Evolutionary conservation across 2,329 filamentous ascomycete species (phyloP), one percentile per base, ranked within the genome.

Genomic region (Aspergillus ibericus): DNA sequence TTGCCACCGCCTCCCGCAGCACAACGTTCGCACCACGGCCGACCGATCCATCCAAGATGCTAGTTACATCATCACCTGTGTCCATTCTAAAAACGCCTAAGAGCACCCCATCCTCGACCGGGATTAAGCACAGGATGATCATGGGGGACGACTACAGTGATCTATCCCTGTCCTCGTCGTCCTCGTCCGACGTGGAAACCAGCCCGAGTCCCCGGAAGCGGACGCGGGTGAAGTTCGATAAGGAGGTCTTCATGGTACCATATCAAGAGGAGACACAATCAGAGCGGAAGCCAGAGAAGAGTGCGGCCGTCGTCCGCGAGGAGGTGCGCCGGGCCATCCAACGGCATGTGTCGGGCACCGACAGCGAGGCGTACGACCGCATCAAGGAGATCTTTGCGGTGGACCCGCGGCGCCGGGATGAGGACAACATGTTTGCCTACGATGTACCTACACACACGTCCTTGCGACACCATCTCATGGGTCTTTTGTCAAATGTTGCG

Each of bases 291-390:
- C 75, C 73, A 58, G 81, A 83, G 62, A 86, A 85, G 74, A 82
- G 80, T 58, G 72, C 79, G 57, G 81, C 83, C 48, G 77, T 88
- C 49, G 80, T 88, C 54, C 82, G 82, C 54, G 85, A 88, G 69
- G 85, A 88, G 69, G 84, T 88, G 20, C 80, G 82, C 62, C 77
- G 83, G 60, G 85, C 82, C 57, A 78, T 86, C 46, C 80, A 84
- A 66, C 78, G 79, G 67, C 82, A 83, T 68, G 67, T 77, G 53
- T 76, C 79, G 5, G 71, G 74, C 20, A 79, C 80, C 58, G 83
- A 87, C 63, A 83, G 82, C 66, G 77, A 80, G 50, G 79, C 75
- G 56, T 88, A 88, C 67, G 81, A 85, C 63, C 78, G 79, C 61
- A 72, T 88, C 60, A 82, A 82, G 65, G 76, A 79, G 60, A 72